phyloP scores from a whole-genome alignment of 495 filamentous ascomycete species.

The Diplogelasinospora grovesii region DNA sequence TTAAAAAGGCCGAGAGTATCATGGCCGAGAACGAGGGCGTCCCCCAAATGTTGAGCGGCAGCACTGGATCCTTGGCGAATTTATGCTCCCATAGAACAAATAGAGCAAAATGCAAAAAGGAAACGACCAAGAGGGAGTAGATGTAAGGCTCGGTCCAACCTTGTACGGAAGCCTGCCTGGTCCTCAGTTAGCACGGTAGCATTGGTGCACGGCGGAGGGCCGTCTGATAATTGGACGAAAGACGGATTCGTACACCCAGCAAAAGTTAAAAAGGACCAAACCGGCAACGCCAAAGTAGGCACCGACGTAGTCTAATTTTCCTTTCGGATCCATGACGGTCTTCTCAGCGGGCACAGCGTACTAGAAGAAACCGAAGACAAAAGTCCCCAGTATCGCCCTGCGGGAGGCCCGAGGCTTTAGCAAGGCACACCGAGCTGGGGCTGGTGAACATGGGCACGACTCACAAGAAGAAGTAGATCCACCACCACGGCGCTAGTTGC shows the following conservation, averaged over 20 bases:
- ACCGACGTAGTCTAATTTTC: constrained; percentile 44
- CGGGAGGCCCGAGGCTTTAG: no score
- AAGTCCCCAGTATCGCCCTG: no score
- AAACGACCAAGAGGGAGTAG: constrained; percentile 37
- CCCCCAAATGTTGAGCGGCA: constrained; percentile 46
- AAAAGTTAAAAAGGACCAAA: constrained; percentile 48
- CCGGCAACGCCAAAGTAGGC: constrained; percentile 38
- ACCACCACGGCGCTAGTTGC: constrained; percentile 39
- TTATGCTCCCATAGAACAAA: constrained; percentile 44
- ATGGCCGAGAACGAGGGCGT: constrained; percentile 42
- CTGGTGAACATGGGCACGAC: no score
- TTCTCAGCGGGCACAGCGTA: constrained; percentile 31
- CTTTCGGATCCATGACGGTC: constrained; percentile 35
- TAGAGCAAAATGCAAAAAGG: constrained; percentile 28
- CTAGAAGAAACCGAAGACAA: constrained; percentile 27
- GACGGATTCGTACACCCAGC: constrained; percentile 42
- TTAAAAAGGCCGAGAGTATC: constrained; percentile 43
- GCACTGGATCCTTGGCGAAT: constrained; percentile 36
- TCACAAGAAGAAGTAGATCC: no score
- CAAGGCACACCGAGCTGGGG: no score
- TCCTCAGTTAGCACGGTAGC: not conserved
- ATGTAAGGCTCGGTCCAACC: constrained; percentile 44
- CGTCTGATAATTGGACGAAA: not conserved
- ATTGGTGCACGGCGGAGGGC: no score
- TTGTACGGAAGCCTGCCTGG: constrained; percentile 44